Evolutionary conservation across 2,329 filamentous ascomycete species (phyloP), one percentile per base, ranked within the genome.

Genomic region (Colletotrichum trifolii): DNA sequence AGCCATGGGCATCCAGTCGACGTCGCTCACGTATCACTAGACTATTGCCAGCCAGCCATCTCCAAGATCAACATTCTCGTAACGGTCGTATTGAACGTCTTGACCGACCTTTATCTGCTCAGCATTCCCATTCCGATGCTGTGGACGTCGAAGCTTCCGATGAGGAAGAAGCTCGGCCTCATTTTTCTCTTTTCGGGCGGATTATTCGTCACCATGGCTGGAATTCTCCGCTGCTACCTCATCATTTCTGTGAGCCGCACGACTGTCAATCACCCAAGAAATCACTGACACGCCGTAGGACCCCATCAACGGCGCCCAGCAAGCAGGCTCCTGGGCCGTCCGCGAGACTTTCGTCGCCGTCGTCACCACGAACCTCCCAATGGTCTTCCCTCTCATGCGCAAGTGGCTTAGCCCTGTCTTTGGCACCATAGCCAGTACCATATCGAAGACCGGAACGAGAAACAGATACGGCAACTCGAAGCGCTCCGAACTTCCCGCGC

Each of bases 181-280:
- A 76, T 77, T 12, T 59, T 77, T 5, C 72, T 81, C 3, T 79
- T 81, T 35, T 75, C 77, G 5, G 77, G 77, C 10, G 78, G 78
- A 1, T 61, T 81, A 9, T 79, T 81, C 13, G 77, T 81, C 40
- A 76, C 78, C 2, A 73, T 77, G n/a, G 75, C 76, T 33, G 78
- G 76, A 13, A 77, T 77, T 45, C 68, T 81, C 8, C 75, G 78
- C 17, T 72, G 71, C 12, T 68, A 71, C 3, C 69, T 75, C 36
- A 70, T 75, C n/a, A 67, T 73, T 60, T 66, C 65, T 43, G 73
- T 73, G 68, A 62, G 72, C 62, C n/a, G 35, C 38, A 25, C 25
- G 3, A 8, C n/a, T 2, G 4, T 2, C 12, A 3, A 2, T 15
- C 5, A 25, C 15, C 38, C 7, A 38, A 6, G 40, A 35, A 1